phyloP scores from a whole-genome alignment of 768 basidiomycete genomes.

The Neoboletus subvelutipes region DNA sequence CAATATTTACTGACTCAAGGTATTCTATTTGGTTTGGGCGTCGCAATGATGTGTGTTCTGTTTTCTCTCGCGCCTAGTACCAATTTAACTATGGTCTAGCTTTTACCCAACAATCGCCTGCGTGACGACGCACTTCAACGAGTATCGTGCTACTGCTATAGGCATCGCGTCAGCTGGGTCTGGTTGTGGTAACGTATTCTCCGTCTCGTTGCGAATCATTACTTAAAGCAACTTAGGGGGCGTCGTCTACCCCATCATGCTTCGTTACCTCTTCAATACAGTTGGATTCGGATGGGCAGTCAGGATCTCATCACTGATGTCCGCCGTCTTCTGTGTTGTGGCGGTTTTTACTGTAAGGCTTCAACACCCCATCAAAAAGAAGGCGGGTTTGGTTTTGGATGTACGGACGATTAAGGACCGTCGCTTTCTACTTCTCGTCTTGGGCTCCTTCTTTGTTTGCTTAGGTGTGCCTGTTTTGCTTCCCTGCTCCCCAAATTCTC shows the following conservation, averaged over 20 bases:
- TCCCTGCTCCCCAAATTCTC: not conserved
- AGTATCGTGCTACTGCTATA: constrained; percentile 67
- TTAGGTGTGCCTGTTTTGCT: constrained; percentile 45
- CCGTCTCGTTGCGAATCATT: constrained; percentile 17
- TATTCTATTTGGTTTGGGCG: constrained; percentile 61
- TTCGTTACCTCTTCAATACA: constrained; percentile 52
- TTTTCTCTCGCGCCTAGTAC: not conserved
- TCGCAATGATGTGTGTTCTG: constrained; percentile 57
- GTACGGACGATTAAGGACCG: constrained; percentile 42
- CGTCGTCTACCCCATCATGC: constrained; percentile 65
- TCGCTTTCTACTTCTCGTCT: constrained; percentile 51
- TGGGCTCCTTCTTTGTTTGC: constrained; percentile 58
- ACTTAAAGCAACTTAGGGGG: constrained; percentile 47
- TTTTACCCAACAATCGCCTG: constrained; percentile 71
- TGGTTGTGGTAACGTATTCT: constrained; percentile 46
- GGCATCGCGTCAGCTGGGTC: constrained; percentile 74
- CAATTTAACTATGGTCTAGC: constrained; percentile 34
- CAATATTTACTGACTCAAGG: constrained; percentile 66
- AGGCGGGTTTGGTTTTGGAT: constrained; percentile 22
- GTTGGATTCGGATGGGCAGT: constrained; percentile 66
- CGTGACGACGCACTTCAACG: constrained; percentile 62
- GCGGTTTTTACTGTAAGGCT: constrained; percentile 49
- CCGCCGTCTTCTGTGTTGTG: constrained; percentile 45
- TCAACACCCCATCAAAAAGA: constrained; percentile 20
- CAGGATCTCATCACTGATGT: constrained; percentile 54